Evolutionary conservation across 192 early-diverging fungal species (phyloP).

Genomic region (Coemansia sp.): DNA sequence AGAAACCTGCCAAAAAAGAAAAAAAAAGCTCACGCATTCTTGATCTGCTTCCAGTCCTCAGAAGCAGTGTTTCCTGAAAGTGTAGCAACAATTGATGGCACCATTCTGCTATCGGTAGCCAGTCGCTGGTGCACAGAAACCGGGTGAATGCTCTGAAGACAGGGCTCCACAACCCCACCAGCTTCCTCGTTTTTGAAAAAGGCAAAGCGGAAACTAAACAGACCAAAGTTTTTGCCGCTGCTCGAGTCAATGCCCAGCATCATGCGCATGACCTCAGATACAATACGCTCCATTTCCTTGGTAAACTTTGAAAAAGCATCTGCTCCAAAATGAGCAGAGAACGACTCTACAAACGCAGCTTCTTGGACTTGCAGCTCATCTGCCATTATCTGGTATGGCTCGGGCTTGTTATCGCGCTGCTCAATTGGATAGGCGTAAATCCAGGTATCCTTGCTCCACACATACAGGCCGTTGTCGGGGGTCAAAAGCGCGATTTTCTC

Average conservation of each 20-base stretch:
- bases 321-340: conserved; percentile 19
- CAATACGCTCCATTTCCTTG: conserved; percentile 7
- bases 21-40: not conserved
- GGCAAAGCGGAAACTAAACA: conserved; percentile 41
- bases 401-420: conserved; percentile 19
- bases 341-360: conserved; percentile 13
- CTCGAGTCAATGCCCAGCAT: conserved; percentile 28
- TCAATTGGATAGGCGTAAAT: conserved; percentile 11
- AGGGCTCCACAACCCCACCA: conserved; percentile 11
- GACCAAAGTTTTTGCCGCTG: conserved; percentile 40
- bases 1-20: no score
- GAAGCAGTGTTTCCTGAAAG: conserved; percentile 22
- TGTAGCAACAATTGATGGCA: conserved; percentile 21
- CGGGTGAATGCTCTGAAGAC: conserved; percentile 24
- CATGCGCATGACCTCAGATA: conserved; percentile 22
- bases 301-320: conserved; percentile 7
- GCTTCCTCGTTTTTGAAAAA: conserved; percentile 12
- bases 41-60: conserved; percentile 20
- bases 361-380: conserved; percentile 23
- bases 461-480: conserved; percentile 34
- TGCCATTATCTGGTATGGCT: conserved; percentile 33
- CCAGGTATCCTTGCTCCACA: conserved; percentile 22
- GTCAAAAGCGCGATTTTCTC: conserved; percentile 41
- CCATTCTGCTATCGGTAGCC: conserved; percentile 7
- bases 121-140: conserved; percentile 23